A percentile compares a stretch with the other conserved stretches of the same genome.
phyloP scores from a whole-genome alignment of 1,284 basidiomycete genomes.

The Ustilago curta region DNA sequence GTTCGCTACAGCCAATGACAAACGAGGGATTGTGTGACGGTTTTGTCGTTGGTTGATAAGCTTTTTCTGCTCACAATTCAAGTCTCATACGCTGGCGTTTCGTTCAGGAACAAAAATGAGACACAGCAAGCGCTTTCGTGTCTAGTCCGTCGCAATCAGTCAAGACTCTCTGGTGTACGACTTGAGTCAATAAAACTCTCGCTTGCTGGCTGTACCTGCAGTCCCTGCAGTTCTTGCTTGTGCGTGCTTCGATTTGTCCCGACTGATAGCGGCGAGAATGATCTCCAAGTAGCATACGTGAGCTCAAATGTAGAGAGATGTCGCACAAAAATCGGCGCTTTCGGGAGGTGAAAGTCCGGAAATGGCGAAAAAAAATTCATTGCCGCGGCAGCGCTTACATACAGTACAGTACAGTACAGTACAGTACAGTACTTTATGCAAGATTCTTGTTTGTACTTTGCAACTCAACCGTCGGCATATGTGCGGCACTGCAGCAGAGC shows the following conservation, averaged over 20 bases:
- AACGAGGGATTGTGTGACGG: neutral
- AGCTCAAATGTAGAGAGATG: too few species aligned
- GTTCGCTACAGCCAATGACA: neutral
- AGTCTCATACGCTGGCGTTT: too few species aligned
- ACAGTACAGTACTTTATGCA: too few species aligned
- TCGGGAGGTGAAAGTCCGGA: neutral
- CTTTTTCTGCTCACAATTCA: neutral
- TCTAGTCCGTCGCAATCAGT: too few species aligned
- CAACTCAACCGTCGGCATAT: constrained; percentile 17
- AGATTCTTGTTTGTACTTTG: constrained; percentile 10
- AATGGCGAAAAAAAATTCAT: neutral
- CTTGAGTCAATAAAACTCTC: too few species aligned
- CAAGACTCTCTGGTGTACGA: too few species aligned
- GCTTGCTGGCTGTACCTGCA: too few species aligned
- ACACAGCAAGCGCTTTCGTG: neutral
- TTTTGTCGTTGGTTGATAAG: constrained; percentile 1
- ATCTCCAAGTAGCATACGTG: too few species aligned
- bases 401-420: too few species aligned
- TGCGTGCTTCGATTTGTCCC: too few species aligned
- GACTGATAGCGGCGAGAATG: too few species aligned
- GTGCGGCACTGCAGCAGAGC: neutral
- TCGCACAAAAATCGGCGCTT: neutral
- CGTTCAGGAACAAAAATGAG: neutral
- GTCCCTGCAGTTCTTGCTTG: too few species aligned
- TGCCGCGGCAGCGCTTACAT: neutral